phyloP scores from a whole-genome alignment of 495 filamentous ascomycete genomes.

The Aspergillus ellipticus region DNA sequence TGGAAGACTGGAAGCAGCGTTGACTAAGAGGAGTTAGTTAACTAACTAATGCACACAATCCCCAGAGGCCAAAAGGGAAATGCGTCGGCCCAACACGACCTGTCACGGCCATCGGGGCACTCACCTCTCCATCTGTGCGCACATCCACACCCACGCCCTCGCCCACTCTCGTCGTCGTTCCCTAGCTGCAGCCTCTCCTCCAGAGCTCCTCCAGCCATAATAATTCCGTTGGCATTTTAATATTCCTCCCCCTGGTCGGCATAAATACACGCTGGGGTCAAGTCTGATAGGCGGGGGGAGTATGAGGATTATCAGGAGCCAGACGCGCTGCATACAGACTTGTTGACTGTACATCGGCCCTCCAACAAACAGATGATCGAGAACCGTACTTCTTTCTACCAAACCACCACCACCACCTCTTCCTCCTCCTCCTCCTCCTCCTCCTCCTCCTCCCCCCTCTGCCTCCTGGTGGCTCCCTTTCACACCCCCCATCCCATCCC shows the following conservation, averaged over 20 bases:
- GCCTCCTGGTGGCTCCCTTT: too few species aligned
- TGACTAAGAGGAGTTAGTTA: not conserved
- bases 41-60: slow-evolving; percentile 6
- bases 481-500: not conserved
- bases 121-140: slow-evolving; percentile 2
- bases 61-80: slow-evolving; percentile 4
- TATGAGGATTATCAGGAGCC: not conserved
- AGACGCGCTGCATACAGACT: not conserved
- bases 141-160: not conserved
- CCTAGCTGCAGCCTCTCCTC: slow-evolving; percentile 14
- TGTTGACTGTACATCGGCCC: not conserved
- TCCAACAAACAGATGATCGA: not conserved
- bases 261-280: not conserved
- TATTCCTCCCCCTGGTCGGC: too few species aligned
- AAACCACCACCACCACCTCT: not conserved
- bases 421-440: too few species aligned
- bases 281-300: not conserved
- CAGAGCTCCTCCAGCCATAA: slow-evolving; percentile 7
- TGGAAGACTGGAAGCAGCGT: slow-evolving; percentile 1
- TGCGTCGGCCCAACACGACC: slow-evolving; percentile 7
- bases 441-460: too few species aligned
- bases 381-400: not conserved
- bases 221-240: not conserved
- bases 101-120: slow-evolving; percentile 6
- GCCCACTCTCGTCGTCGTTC: not conserved